Conservation (phyloP, 805 yeast species). For the Pichia phayaonensis region DNA sequence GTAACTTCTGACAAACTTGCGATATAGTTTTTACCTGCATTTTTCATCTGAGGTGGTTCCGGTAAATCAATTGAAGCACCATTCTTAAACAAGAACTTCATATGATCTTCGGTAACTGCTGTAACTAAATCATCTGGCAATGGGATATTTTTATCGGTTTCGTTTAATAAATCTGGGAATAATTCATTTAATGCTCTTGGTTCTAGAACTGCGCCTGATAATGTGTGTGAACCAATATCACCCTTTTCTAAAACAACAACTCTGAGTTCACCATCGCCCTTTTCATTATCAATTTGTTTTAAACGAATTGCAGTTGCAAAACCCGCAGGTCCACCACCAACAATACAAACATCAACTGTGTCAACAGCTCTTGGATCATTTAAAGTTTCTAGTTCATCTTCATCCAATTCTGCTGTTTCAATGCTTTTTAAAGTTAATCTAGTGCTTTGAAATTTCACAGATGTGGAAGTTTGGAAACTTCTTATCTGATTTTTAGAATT, state of each 20-base stretch:
- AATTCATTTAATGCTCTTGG: slow-evolving; percentile 83
- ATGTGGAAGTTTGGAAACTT: background rate
- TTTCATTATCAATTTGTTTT: slow-evolving; percentile 72
- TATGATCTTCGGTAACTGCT: slow-evolving; percentile 62
- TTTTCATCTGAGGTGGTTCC: slow-evolving; percentile 87
- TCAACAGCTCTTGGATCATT: slow-evolving; percentile 72
- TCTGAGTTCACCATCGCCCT: slow-evolving; percentile 51
- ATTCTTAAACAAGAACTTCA: slow-evolving; percentile 60
- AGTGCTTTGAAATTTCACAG: background rate
- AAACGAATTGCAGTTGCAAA: slow-evolving; percentile 85
- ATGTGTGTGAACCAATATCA: slow-evolving; percentile 83
- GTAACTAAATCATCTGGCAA: slow-evolving; percentile 75
- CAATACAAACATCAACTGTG: slow-evolving; percentile 87
- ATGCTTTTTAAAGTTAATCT: slow-evolving; percentile 8
- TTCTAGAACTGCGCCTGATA: slow-evolving; percentile 91
- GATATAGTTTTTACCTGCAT: slow-evolving; percentile 74
- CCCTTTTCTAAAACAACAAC: slow-evolving; percentile 91
- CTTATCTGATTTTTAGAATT: background rate
- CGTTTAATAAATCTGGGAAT: slow-evolving; percentile 58
- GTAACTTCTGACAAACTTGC: slow-evolving; percentile 78
- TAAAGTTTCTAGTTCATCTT: slow-evolving; percentile 40
- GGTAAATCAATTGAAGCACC: slow-evolving; percentile 61
- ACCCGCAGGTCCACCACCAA: slow-evolving; percentile 98
- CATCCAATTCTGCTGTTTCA: slow-evolving; percentile 26
- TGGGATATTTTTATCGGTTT: slow-evolving; percentile 51